phyloP scores from a whole-genome alignment of 768 basidiomycete species.

The Collybiopsis confluens region DNA sequence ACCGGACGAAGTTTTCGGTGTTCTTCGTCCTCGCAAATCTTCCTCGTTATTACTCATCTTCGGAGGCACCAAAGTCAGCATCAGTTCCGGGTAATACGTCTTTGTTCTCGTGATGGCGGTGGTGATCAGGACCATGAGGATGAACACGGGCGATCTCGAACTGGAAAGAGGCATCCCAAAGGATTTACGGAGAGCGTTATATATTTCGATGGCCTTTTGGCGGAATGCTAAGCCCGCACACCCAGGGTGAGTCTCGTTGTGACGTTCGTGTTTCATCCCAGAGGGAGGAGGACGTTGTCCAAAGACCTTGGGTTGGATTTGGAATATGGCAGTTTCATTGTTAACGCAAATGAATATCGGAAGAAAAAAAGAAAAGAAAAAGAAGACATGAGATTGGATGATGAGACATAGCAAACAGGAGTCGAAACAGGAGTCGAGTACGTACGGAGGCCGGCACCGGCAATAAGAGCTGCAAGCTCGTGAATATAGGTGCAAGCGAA shows the following conservation, averaged over 20 bases:
- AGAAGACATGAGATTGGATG: too few species aligned
- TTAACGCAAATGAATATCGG: too few species aligned
- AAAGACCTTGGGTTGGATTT: neutral
- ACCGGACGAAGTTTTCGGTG: conserved; percentile 24
- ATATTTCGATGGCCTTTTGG: conserved; percentile 45
- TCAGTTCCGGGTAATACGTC: conserved; percentile 11
- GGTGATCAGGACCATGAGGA: neutral
- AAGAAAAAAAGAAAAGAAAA: too few species aligned
- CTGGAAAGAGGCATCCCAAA: conserved; percentile 51
- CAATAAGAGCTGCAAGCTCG: neutral
- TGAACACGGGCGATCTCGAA: conserved; percentile 36
- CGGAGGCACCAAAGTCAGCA: neutral
- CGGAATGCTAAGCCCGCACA: conserved; percentile 2
- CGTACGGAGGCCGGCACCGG: conserved; percentile 8
- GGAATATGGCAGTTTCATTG: neutral
- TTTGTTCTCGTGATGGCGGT: conserved; percentile 8
- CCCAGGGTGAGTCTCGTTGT: neutral
- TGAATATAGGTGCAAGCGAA: too few species aligned
- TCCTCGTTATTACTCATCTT: too few species aligned
- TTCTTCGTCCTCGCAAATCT: neutral
- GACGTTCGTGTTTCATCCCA: neutral
- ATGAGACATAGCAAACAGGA: too few species aligned
- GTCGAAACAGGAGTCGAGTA: neutral
- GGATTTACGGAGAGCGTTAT: conserved; percentile 51
- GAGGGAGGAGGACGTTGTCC: neutral